Evolutionary conservation across 495 filamentous ascomycete genomes (phyloP).

Genomic region (Aspergillus ellipticus): DNA sequence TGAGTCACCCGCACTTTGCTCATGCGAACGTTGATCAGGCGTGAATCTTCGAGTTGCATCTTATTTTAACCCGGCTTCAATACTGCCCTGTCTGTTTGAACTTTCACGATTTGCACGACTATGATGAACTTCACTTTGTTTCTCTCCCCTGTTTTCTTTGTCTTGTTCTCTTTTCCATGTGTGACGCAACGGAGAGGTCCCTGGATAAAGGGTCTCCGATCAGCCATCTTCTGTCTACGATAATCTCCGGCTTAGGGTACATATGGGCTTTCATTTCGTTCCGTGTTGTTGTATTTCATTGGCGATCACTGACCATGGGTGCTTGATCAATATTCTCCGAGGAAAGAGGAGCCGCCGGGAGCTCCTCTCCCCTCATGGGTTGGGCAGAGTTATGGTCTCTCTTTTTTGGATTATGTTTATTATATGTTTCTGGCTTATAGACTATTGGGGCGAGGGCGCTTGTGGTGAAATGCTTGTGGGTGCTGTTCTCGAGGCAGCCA

Average conservation of each 20-base stretch:
- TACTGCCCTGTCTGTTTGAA: background rate
- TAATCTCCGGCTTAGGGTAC: no score
- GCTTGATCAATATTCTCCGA: no score
- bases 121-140: conserved; percentile 11
- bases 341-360: no score
- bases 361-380: background rate
- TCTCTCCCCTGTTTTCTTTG: background rate
- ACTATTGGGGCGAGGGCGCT: conserved; percentile 18
- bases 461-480: conserved; percentile 7
- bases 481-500: background rate
- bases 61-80: background rate
- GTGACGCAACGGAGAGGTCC: background rate
- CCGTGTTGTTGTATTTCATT: no score
- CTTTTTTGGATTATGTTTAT: conserved; percentile 1
- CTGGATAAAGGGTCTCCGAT: background rate
- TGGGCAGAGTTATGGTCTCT: conserved; percentile 3
- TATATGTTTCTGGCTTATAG: conserved; percentile 11
- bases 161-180: background rate
- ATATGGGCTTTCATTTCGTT: no score
- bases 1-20: conserved; percentile 23
- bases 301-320: no score
- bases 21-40: background rate
- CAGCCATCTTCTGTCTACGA: background rate
- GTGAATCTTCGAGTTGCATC: conserved; percentile 7
- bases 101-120: conserved; percentile 16